A percentile compares a stretch with the other conserved stretches of the same genome.
Evolutionary conservation across 73 alveolate genomes (phyloP).

Genomic region (Tetrahymena thermophila): DNA sequence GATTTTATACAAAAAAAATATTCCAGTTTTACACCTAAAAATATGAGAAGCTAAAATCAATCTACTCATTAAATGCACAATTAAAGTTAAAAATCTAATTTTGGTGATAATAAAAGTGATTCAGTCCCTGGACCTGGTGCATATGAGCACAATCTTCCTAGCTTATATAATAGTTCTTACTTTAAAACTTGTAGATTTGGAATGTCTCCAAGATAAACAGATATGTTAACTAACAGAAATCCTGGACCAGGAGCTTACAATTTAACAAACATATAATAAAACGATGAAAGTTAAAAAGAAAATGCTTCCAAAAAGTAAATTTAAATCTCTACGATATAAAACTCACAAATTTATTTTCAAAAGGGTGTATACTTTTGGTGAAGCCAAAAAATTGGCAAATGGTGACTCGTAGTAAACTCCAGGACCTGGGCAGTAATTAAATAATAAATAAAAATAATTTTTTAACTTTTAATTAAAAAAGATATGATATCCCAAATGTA

Average conservation of each 20-base stretch:
- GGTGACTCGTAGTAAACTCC: neutral
- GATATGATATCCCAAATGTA: neutral
- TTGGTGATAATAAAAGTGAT: neutral
- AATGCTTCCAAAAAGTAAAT: neutral
- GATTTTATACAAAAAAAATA: neutral
- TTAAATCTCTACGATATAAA: too few relatives aligned
- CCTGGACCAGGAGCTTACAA: neutral
- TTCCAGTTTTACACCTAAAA: neutral
- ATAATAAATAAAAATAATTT: neutral
- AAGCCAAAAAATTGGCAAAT: neutral
- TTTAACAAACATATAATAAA: neutral
- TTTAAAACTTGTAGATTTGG: neutral
- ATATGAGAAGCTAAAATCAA: neutral
- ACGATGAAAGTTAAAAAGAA: neutral
- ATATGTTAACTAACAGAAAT: neutral
- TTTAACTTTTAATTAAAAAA: neutral
- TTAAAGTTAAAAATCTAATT: neutral
- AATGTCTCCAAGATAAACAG: neutral
- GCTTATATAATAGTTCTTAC: neutral
- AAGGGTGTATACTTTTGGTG: neutral
- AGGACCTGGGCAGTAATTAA: neutral
- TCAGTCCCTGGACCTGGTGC: neutral
- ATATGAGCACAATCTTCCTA: neutral
- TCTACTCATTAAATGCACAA: neutral
- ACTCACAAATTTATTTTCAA: neutral